A percentile compares a stretch with the other conserved stretches of the same genome.
Evolutionary conservation across 2,329 filamentous ascomycete species (phyloP).

Genomic region (Aspergillus sp.): DNA sequence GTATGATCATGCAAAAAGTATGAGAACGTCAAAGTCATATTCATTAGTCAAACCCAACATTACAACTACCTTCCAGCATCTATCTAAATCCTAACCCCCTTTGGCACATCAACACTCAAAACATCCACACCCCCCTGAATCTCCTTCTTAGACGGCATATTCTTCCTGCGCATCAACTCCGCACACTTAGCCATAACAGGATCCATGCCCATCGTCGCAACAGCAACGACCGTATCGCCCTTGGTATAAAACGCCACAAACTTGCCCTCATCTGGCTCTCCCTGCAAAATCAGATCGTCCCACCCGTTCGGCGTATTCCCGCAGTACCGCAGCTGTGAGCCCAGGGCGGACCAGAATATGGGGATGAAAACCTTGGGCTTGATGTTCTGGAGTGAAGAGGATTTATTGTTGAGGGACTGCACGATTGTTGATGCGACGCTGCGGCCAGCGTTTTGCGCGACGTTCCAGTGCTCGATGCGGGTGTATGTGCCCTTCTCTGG

Average conservation of each 20-base stretch:
- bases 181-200: conserved; percentile 81
- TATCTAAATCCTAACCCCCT: conserved; percentile 26
- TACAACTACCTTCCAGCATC: not conserved
- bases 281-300: conserved; percentile 82
- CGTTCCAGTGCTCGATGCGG: conserved; percentile 98
- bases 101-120: conserved; percentile 37
- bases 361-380: conserved; percentile 79
- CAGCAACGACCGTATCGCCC: conserved; percentile 84
- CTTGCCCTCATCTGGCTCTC: conserved; percentile 74
- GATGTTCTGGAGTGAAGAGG: conserved; percentile 41
- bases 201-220: conserved; percentile 89
- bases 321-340: conserved; percentile 88
- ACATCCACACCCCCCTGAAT: conserved; percentile 60
- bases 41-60: not conserved
- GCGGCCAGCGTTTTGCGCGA: conserved; percentile 90
- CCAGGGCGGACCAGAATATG: conserved; percentile 95
- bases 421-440: conserved; percentile 78
- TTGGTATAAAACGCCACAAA: conserved; percentile 90
- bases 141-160: conserved; percentile 82
- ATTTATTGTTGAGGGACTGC: conserved; percentile 51
- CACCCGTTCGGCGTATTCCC: conserved; percentile 82
- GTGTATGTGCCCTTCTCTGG: conserved; percentile 61
- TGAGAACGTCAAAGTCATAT: not conserved
- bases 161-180: conserved; percentile 80
- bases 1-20: not conserved